phyloP scores from a whole-genome alignment of 2,329 filamentous ascomycete genomes.

The Dactylellina leptospora region DNA sequence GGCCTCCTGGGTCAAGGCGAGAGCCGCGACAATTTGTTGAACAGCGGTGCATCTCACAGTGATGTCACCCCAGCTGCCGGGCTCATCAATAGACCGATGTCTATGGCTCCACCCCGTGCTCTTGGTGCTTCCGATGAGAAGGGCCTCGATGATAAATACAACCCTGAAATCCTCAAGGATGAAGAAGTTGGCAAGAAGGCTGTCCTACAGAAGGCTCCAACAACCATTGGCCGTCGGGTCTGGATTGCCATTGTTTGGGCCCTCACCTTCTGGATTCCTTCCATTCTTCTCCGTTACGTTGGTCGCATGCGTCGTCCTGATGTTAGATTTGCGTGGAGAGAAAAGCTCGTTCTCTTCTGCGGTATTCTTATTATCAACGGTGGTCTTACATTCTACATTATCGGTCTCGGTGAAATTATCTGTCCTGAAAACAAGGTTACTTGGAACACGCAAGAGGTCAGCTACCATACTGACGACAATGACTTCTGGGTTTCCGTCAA shows the following conservation, averaged over 20 bases:
- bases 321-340: conserved; percentile 95
- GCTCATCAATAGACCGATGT: conserved; percentile 51
- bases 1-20: conserved; percentile 71
- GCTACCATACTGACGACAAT: conserved; percentile 72
- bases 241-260: conserved; percentile 88
- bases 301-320: conserved; percentile 98
- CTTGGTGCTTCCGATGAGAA: conserved; percentile 53
- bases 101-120: conserved; percentile 61
- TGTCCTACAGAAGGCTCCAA: conserved; percentile 24
- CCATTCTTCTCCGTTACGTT: conserved; percentile 77
- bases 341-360: conserved; percentile 85
- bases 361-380: conserved; percentile 84
- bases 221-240: conserved; percentile 69
- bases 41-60: conserved; percentile 56
- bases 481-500: conserved; percentile 89
- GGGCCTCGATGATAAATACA: conserved; percentile 32
- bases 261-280: conserved; percentile 93
- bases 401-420: conserved; percentile 81
- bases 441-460: conserved; percentile 77
- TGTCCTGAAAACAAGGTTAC: conserved; percentile 93
- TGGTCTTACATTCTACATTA: conserved; percentile 87
- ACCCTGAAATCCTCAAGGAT: conserved; percentile 44
- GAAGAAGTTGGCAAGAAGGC: conserved; percentile 46
- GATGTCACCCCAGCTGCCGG: conserved; percentile 59
- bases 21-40: conserved; percentile 73